phyloP scores from a whole-genome alignment of 139 green algal genomes.

The Asterochloris sp. region DNA sequence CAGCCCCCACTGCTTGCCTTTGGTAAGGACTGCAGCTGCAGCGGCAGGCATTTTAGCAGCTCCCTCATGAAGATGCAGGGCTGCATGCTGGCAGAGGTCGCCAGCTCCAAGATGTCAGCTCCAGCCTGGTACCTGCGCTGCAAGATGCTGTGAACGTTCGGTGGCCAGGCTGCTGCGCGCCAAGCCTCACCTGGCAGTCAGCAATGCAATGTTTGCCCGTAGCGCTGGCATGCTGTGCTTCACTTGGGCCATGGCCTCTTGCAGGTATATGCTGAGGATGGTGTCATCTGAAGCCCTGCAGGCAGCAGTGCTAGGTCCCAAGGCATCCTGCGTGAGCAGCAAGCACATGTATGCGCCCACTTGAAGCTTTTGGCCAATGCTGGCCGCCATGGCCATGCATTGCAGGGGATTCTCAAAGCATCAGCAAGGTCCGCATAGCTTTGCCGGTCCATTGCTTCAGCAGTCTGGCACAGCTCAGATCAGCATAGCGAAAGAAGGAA shows the following conservation, averaged over 20 bases:
- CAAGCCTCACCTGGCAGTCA: neutral
- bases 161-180: neutral
- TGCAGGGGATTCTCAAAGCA: too few relatives aligned
- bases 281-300: conserved; percentile 41
- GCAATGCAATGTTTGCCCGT: neutral
- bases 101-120: conserved; percentile 61
- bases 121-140: conserved; percentile 34
- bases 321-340: too few relatives aligned
- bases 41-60: conserved; percentile 38
- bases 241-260: conserved; percentile 56
- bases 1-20: neutral
- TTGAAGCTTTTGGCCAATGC: too few relatives aligned
- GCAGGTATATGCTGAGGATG: conserved; percentile 48
- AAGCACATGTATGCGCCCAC: too few relatives aligned
- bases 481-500: too few relatives aligned
- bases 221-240: neutral
- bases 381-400: too few relatives aligned
- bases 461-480: neutral
- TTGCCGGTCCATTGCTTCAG: neutral
- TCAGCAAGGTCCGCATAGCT: too few relatives aligned
- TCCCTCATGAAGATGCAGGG: conserved; percentile 69
- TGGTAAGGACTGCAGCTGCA: conserved; percentile 25
- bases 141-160: neutral
- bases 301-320: neutral
- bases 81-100: conserved; percentile 55